Percentiles rank a stretch among this genome's conserved stretches.
phyloP scores from a whole-genome alignment of 208 protist species.

The Angomonas ambiguus region DNA sequence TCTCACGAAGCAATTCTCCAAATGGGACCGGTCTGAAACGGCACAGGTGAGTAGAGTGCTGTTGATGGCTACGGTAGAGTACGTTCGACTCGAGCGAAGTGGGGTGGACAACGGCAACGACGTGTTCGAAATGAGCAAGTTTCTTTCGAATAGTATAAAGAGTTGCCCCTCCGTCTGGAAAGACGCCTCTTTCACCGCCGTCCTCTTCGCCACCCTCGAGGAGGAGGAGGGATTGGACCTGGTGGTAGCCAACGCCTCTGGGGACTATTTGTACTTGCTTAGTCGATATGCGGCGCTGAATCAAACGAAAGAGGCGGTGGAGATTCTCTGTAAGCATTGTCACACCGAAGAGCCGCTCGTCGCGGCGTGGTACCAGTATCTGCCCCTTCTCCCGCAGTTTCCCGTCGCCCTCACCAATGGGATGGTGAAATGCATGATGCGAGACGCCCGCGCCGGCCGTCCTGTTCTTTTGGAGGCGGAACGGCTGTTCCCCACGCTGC shows the following conservation, averaged over 20 bases:
- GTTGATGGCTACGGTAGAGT: too few species aligned
- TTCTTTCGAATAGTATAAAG: conserved; percentile 26
- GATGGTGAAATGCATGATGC: conserved; percentile 42
- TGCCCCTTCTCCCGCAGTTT: conserved; percentile 83
- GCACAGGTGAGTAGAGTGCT: not conserved
- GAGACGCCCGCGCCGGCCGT: conserved; percentile 40
- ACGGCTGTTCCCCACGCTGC: conserved; percentile 90
- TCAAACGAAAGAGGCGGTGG: conserved; percentile 38
- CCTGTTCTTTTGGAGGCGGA: conserved; percentile 60
- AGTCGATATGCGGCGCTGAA: conserved; percentile 34
- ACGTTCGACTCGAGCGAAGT: too few species aligned
- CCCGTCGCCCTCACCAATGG: conserved; percentile 75
- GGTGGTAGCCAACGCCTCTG: conserved; percentile 61
- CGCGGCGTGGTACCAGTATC: conserved; percentile 90
- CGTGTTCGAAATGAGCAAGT: conserved; percentile 18
- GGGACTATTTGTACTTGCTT: conserved; percentile 68
- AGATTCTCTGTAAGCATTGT: conserved; percentile 39
- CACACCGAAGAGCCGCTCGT: conserved; percentile 22
- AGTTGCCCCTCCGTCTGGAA: conserved; percentile 30
- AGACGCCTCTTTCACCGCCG: conserved; percentile 29
- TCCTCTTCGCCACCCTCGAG: conserved; percentile 69
- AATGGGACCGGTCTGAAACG: too few species aligned
- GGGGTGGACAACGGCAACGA: not conserved
- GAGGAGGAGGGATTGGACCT: conserved; percentile 79
- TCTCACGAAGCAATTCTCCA: too few species aligned